Percentiles rank a stretch among this genome's conserved stretches.
Conservation (phyloP, 495 filamentous ascomycete species). For the Articulospora tetracladia region DNA sequence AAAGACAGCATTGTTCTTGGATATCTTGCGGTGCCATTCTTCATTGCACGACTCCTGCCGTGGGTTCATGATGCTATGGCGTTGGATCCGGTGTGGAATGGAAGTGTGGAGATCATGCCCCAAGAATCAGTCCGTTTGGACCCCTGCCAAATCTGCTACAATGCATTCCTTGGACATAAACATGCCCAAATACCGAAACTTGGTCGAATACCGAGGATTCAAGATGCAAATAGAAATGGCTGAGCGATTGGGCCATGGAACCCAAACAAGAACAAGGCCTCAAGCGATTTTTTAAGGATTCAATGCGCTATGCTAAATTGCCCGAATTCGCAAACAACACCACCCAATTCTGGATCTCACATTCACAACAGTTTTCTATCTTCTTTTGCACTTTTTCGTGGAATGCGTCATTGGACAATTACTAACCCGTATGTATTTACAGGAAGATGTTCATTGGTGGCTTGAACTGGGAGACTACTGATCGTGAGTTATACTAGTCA, state of each 20-base stretch:
- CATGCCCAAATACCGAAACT: not conserved
- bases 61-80: conserved; percentile 12
- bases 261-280: too few species aligned
- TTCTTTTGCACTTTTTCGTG: not conserved
- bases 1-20: conserved; percentile 43
- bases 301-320: too few species aligned
- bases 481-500: conserved; percentile 61
- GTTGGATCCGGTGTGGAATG: not conserved
- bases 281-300: too few species aligned
- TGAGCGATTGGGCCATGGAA: too few species aligned
- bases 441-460: conserved; percentile 99
- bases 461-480: conserved; percentile 98
- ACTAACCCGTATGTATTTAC: conserved; percentile 4
- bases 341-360: too few species aligned
- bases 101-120: not conserved
- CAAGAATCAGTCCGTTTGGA: not conserved
- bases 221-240: too few species aligned
- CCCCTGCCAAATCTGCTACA: not conserved
- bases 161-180: not conserved
- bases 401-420: conserved; percentile 4
- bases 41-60: conserved; percentile 29
- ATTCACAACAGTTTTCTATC: not conserved
- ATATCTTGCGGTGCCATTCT: conserved; percentile 25
- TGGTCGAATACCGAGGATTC: too few species aligned
- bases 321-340: too few species aligned